Conservation (phyloP, 2,329 filamentous ascomycete genomes). For the Cladosporium velox region DNA sequence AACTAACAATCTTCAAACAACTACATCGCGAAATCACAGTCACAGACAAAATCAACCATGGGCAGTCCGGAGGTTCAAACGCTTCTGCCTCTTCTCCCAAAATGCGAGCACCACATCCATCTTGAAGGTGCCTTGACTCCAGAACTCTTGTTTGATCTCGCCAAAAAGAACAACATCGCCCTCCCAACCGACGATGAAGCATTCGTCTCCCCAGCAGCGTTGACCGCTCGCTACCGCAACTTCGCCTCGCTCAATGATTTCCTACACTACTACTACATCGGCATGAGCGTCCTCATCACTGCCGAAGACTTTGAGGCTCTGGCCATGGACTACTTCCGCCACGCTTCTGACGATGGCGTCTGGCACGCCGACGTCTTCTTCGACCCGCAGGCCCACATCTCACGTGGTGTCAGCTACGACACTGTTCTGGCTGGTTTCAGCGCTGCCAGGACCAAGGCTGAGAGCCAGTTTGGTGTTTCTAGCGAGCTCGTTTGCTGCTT, state of each 20-base stretch:
- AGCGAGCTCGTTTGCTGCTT: conserved; percentile 72
- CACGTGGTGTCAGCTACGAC: conserved; percentile 62
- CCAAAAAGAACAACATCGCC: conserved; percentile 64
- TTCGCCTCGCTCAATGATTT: conserved; percentile 77
- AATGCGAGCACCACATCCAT: conserved; percentile 81
- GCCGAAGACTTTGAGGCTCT: conserved; percentile 71
- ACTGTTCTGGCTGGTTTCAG: conserved; percentile 66
- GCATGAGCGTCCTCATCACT: conserved; percentile 68
- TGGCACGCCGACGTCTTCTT: conserved; percentile 78
- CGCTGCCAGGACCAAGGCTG: conserved; percentile 61
- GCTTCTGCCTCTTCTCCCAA: conserved; percentile 38
- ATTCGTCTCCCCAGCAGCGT: conserved; percentile 61
- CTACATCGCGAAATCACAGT: not conserved
- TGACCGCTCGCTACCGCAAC: conserved; percentile 63
- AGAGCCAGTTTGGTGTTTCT: conserved; percentile 64
- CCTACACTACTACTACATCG: conserved; percentile 75
- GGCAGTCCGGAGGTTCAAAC: not conserved
- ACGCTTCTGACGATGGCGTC: conserved; percentile 65
- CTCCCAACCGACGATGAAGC: conserved; percentile 60
- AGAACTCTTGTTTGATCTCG: conserved; percentile 68
- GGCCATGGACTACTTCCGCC: conserved; percentile 70
- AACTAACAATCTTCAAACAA: not conserved
- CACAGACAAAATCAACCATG: not conserved
- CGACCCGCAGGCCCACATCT: conserved; percentile 74
- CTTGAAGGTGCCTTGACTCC: conserved; percentile 75